phyloP scores from a whole-genome alignment of 257 asterid genomes.

The Thymus mandschuricus region DNA sequence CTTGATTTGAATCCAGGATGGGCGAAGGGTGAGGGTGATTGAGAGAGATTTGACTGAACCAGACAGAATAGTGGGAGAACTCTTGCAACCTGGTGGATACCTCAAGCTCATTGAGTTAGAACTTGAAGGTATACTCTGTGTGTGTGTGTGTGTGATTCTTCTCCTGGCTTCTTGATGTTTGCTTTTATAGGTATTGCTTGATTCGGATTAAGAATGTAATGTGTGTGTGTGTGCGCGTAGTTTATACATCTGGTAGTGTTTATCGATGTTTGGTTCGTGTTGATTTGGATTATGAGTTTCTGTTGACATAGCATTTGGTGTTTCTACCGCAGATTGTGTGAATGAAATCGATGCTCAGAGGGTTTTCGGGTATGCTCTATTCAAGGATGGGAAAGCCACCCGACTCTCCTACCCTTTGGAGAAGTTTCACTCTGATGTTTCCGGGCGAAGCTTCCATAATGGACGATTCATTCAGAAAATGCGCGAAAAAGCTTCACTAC shows the following conservation, averaged over 20 bases:
- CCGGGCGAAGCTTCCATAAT: slow-evolving; percentile 95
- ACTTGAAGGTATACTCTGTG: slow-evolving; percentile 60
- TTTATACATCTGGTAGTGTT: neutral
- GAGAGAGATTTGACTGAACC: slow-evolving; percentile 93
- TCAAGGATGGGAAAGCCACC: slow-evolving; percentile 90
- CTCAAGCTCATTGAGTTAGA: slow-evolving; percentile 86
- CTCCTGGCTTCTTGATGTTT: too few species aligned
- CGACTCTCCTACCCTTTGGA: slow-evolving; percentile 84
- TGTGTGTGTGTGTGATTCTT: neutral
- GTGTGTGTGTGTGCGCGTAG: neutral
- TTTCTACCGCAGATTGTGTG: slow-evolving; percentile 66
- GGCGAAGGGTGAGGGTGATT: slow-evolving; percentile 74
- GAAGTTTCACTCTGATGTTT: slow-evolving; percentile 73
- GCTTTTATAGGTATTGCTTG: too few species aligned
- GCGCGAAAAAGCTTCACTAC: slow-evolving; percentile 86
- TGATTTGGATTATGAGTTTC: slow-evolving; percentile 3
- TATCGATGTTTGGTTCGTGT: neutral
- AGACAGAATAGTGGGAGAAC: slow-evolving; percentile 92
- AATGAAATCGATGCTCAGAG: slow-evolving; percentile 90
- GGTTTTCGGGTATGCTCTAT: slow-evolving; percentile 86
- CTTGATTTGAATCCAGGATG: slow-evolving; percentile 57
- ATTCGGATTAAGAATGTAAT: too few species aligned
- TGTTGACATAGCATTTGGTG: slow-evolving; percentile 10
- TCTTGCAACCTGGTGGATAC: slow-evolving; percentile 93
- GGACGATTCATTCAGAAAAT: slow-evolving; percentile 89